Evolutionary conservation across 2,329 filamentous ascomycete genomes (phyloP).

Genomic region (Ascochyta fabae): DNA sequence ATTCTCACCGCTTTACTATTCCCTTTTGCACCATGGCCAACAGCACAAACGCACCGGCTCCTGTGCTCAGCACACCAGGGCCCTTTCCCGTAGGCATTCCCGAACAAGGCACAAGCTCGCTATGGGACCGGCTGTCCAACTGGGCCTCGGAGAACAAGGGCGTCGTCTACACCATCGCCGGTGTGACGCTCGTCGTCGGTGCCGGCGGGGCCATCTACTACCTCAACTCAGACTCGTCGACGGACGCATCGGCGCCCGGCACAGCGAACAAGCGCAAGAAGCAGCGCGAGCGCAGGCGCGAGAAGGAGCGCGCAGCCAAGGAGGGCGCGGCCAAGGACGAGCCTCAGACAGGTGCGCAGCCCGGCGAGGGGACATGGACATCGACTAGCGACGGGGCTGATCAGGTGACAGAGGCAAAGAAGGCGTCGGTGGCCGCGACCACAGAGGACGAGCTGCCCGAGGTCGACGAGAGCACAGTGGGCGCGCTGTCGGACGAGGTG

Average conservation of each 20-base stretch:
- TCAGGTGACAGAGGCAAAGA: conserved; percentile 38
- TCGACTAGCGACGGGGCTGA: conserved; percentile 16
- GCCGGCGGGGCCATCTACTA: conserved; percentile 95
- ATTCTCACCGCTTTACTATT: conserved; percentile 12
- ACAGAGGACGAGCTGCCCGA: conserved; percentile 56
- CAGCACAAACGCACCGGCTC: conserved; percentile 33
- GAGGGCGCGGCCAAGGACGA: conserved; percentile 56
- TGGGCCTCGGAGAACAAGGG: conserved; percentile 98
- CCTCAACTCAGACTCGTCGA: conserved; percentile 61
- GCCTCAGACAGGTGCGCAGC: conserved; percentile 40
- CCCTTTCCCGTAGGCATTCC: conserved; percentile 48
- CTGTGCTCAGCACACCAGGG: conserved; percentile 40
- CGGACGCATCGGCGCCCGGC: conserved; percentile 47
- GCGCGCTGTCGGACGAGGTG: conserved; percentile 52
- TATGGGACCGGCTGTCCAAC: conserved; percentile 87
- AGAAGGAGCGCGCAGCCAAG: conserved; percentile 70
- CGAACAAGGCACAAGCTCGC: conserved; percentile 64
- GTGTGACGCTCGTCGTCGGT: conserved; percentile 88
- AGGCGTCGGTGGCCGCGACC: conserved; percentile 46
- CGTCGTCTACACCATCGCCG: conserved; percentile 93
- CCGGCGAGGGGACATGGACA: background rate
- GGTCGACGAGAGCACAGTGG: conserved; percentile 56
- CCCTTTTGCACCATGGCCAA: conserved; percentile 38
- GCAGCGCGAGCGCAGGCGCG: conserved; percentile 89
- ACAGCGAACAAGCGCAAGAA: conserved; percentile 69